A percentile compares a stretch with the other conserved stretches of the same genome.
Conservation (phyloP, 768 basidiomycete genomes). For the Amanita phalloides region DNA sequence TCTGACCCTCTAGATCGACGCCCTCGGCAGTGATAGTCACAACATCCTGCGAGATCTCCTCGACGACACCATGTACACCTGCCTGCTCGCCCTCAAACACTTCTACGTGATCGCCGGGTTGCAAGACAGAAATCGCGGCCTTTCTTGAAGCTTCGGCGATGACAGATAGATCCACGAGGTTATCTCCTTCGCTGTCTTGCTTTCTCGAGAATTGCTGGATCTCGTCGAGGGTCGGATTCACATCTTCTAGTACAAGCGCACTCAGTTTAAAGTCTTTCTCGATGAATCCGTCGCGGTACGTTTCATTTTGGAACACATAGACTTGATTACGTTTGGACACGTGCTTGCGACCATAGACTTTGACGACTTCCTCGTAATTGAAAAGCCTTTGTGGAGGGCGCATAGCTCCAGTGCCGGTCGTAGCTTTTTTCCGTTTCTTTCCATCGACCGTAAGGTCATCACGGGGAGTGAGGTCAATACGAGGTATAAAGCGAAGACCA, state of each 20-base stretch:
- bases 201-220: slow-evolving; percentile 82
- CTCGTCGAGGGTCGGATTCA: slow-evolving; percentile 94
- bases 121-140: slow-evolving; percentile 86
- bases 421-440: slow-evolving; percentile 70
- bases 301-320: slow-evolving; percentile 87
- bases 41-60: slow-evolving; percentile 79
- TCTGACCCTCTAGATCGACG: slow-evolving; percentile 77
- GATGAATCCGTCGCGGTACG: slow-evolving; percentile 89
- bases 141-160: slow-evolving; percentile 91
- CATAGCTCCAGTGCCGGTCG: slow-evolving; percentile 38
- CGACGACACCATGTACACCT: slow-evolving; percentile 87
- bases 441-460: slow-evolving; percentile 58
- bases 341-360: slow-evolving; percentile 71
- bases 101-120: slow-evolving; percentile 96
- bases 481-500: slow-evolving; percentile 90
- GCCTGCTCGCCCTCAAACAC: slow-evolving; percentile 96
- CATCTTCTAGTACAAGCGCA: slow-evolving; percentile 71
- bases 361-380: slow-evolving; percentile 86
- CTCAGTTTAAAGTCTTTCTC: slow-evolving; percentile 91
- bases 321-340: slow-evolving; percentile 66
- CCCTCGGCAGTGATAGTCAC: slow-evolving; percentile 76
- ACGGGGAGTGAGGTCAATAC: slow-evolving; percentile 90
- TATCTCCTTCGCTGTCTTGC: slow-evolving; percentile 60
- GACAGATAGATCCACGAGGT: slow-evolving; percentile 75
- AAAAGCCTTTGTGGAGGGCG: slow-evolving; percentile 90